Evolutionary conservation across 192 early-diverging fungal species (phyloP).

Genomic region (Backusella psychrophila): DNA sequence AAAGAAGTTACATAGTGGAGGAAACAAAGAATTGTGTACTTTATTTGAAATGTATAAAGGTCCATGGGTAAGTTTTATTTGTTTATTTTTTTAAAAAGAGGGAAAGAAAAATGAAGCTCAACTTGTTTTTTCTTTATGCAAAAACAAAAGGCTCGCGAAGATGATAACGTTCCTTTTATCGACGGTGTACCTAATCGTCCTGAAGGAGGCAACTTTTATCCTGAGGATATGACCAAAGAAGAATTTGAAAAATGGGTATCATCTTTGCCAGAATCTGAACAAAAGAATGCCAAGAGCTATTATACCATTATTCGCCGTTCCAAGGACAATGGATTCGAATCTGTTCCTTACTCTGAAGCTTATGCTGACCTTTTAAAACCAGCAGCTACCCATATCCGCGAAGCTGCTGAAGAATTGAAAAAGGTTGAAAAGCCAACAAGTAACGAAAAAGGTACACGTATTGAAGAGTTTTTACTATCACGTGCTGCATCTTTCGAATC

Average conservation of each 20-base stretch:
- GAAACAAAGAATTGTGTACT: slow-evolving; percentile 35
- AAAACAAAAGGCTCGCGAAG: slow-evolving; percentile 37
- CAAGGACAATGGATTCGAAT: slow-evolving; percentile 8
- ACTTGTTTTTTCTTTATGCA: slow-evolving; percentile 12
- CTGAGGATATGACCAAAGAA: slow-evolving; percentile 62
- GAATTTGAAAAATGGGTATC: slow-evolving; percentile 60
- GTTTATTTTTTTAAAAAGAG: background rate
- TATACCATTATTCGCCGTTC: slow-evolving; percentile 57
- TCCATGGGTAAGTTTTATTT: slow-evolving; percentile 53
- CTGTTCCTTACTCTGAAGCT: slow-evolving; percentile 53
- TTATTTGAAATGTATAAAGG: slow-evolving; percentile 67
- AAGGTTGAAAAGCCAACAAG: slow-evolving; percentile 36
- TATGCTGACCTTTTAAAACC: slow-evolving; percentile 57
- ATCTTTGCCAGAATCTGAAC: slow-evolving; percentile 43
- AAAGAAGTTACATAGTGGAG: slow-evolving; percentile 42
- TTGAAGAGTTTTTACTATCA: slow-evolving; percentile 55
- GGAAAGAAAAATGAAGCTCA: background rate
- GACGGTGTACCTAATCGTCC: slow-evolving; percentile 43
- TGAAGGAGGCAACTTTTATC: slow-evolving; percentile 65
- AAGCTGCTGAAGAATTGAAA: slow-evolving; percentile 56
- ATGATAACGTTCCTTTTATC: slow-evolving; percentile 54
- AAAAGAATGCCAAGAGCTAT: slow-evolving; percentile 58
- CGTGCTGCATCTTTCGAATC: slow-evolving; percentile 55
- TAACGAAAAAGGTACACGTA: slow-evolving; percentile 1
- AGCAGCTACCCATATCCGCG: slow-evolving; percentile 48